phyloP scores from a whole-genome alignment of 306 rosid genomes.

The Medicago ruthenica region DNA sequence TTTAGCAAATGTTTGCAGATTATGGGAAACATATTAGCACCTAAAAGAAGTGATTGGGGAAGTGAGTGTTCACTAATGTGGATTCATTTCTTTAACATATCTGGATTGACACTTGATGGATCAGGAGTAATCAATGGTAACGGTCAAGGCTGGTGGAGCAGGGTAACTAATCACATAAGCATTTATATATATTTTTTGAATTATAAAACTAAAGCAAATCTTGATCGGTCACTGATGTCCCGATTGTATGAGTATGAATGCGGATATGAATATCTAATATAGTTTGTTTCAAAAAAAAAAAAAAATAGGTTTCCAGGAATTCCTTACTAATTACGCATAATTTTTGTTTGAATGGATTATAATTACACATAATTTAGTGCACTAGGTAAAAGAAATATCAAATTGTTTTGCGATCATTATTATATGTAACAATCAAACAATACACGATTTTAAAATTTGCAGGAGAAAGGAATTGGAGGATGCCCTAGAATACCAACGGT shows the following conservation, averaged over 20 bases:
- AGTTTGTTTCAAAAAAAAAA: too few relatives aligned
- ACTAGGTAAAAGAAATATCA: neutral
- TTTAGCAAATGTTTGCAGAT: slow-evolving; percentile 26
- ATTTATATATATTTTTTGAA: too few relatives aligned
- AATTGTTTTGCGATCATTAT: neutral
- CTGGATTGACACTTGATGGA: slow-evolving; percentile 35
- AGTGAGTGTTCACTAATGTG: slow-evolving; percentile 18
- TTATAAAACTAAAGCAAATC: too few relatives aligned
- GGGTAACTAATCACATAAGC: neutral
- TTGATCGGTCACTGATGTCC: too few relatives aligned
- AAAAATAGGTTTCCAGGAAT: too few relatives aligned
- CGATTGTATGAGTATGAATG: too few relatives aligned
- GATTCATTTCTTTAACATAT: slow-evolving; percentile 4
- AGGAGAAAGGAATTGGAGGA: neutral
- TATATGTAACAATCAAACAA: neutral
- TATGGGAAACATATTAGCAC: slow-evolving; percentile 40
- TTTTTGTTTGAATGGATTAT: too few relatives aligned
- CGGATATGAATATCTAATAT: too few relatives aligned
- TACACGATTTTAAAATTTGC: slow-evolving; percentile 10
- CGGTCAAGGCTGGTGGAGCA: slow-evolving; percentile 39
- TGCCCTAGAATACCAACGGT: slow-evolving; percentile 36
- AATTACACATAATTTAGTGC: neutral
- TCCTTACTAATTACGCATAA: too few relatives aligned
- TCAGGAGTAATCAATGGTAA: slow-evolving; percentile 41
- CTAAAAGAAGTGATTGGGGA: slow-evolving; percentile 37